Base-by-base conservation (phyloP, 805 yeast species). In the Tetrapisispora taiwanensis region DNA sequence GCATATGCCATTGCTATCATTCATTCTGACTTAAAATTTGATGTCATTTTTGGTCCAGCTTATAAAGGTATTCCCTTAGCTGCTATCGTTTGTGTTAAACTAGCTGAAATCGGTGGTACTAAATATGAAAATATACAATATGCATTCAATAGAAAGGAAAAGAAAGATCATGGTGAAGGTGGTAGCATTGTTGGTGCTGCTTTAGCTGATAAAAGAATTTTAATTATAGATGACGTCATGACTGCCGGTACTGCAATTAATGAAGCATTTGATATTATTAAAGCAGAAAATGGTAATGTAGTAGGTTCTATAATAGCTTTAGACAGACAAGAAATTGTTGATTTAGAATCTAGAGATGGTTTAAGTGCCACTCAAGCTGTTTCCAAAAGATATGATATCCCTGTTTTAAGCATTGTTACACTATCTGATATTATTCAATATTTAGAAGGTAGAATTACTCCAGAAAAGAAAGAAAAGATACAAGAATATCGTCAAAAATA, bases 171-270 rank as follows among this genome's bases (percentile, higher is more conserved):
- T 61, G 98, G 98, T 45, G 98, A 90, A 69, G 98, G 97, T 53
- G 98, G 98, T 13, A 76, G 76, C 46, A 84, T 90, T 54, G 97
- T 92, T 35, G 98, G 98, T 31, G 78, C 84, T 38, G 65, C 77
- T 6, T 74, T 90, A 55, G 73, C 74, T 48, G 84, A 75, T 40
- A 83, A 89, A 64, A 74, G 74, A 48, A 77, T 90, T 20, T 69
- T 92, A 56, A 85, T 92, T 56, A 87, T 90, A 49, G 98, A 92
- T 65, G 98, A 90, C 58, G 97, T 92, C 36, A 89, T 90, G 81
- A 90, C 97, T 48, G 97, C 97, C 1, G 98, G 98, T 34, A 92
- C 97, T 47, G 97, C 98, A 41, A 88, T 89, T 62, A 84, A 84
- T 55, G 97, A 92, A 68, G 97, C 97, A 0, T 84, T 85, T 56